Conservation (phyloP, 805 yeast genomes). For the Saccharomyces jurei region DNA sequence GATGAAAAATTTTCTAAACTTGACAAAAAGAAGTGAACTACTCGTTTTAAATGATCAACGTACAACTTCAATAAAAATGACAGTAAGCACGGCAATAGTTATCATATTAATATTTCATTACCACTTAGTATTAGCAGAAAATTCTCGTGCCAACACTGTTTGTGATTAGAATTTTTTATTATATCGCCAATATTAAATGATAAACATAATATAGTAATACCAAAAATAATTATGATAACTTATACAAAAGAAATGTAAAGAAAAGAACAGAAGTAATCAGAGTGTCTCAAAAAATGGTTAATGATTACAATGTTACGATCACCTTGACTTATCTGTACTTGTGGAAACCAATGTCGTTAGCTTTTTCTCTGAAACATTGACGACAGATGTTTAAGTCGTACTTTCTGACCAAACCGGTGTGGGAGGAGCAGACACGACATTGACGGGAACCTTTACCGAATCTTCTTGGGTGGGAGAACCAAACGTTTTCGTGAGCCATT, state of each 20-base stretch:
- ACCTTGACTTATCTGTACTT: constrained; percentile 75
- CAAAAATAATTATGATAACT: neutral
- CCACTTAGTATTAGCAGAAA: neutral
- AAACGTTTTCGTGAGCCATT: constrained; percentile 99
- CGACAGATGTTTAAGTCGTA: constrained; percentile 99
- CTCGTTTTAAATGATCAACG: constrained; percentile 2
- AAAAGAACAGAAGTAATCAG: neutral
- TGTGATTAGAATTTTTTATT: neutral
- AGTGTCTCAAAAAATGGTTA: neutral
- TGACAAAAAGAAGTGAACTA: neutral
- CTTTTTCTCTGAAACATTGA: constrained; percentile 99
- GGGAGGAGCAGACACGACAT: constrained; percentile 98
- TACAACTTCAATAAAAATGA: neutral
- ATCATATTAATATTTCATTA: neutral
- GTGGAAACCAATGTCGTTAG: constrained; percentile 97
- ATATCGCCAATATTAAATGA: neutral
- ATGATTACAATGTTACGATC: neutral
- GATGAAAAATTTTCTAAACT: constrained; percentile 8
- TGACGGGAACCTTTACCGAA: constrained; percentile 99
- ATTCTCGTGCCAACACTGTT: neutral
- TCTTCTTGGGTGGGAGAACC: constrained; percentile 99
- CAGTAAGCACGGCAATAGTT: neutral
- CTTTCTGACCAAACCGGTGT: constrained; percentile 99
- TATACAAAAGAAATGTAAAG: neutral
- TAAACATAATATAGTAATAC: neutral